These are phyloP conservation scores for Thymus quinquecostatus DNA, from an alignment of 257 asterid genomes.

Conservation along the genomic window DNA sequence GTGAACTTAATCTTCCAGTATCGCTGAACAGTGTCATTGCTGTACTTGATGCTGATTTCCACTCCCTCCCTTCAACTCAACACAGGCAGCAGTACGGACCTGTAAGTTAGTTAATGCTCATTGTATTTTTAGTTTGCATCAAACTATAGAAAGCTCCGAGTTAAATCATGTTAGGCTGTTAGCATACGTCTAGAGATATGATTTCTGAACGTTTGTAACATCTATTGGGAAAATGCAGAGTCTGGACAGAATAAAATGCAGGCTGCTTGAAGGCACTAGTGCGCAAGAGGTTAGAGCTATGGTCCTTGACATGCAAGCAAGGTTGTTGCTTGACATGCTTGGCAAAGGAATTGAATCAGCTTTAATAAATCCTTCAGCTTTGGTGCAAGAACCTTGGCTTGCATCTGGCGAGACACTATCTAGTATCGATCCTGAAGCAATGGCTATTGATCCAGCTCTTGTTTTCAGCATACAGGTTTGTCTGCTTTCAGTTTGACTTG, in stretches of 20 bases:
- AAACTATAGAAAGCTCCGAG: slow-evolving; percentile 9
- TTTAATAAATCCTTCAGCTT: slow-evolving; percentile 85
- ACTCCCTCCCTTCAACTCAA: slow-evolving; percentile 94
- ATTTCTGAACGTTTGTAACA: not conserved
- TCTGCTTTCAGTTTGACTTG: slow-evolving; percentile 19
- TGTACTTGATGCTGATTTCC: slow-evolving; percentile 94
- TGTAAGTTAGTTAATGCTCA: slow-evolving; percentile 56
- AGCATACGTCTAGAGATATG: slow-evolving; percentile 7
- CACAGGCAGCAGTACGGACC: slow-evolving; percentile 99
- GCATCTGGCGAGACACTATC: slow-evolving; percentile 83
- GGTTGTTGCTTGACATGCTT: slow-evolving; percentile 94
- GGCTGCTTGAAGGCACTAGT: slow-evolving; percentile 97
- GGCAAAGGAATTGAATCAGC: slow-evolving; percentile 99
- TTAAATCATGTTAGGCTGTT: slow-evolving; percentile 15
- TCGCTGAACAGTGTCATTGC: slow-evolving; percentile 96
- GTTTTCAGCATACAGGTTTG: slow-evolving; percentile 86
- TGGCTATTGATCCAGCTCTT: slow-evolving; percentile 94
- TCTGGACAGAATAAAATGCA: slow-evolving; percentile 94
- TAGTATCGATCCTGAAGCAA: slow-evolving; percentile 79
- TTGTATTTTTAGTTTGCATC: slow-evolving; percentile 21
- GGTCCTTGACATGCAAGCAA: slow-evolving; percentile 99
- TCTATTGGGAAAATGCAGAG: slow-evolving; percentile 61
- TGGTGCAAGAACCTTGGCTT: slow-evolving; percentile 96
- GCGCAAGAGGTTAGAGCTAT: slow-evolving; percentile 99
- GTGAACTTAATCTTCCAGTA: slow-evolving; percentile 51